Percentiles rank a stretch among this genome's conserved stretches.
Conservation (phyloP, 495 filamentous ascomycete genomes). For the Hyaloscypha hepaticicola region DNA sequence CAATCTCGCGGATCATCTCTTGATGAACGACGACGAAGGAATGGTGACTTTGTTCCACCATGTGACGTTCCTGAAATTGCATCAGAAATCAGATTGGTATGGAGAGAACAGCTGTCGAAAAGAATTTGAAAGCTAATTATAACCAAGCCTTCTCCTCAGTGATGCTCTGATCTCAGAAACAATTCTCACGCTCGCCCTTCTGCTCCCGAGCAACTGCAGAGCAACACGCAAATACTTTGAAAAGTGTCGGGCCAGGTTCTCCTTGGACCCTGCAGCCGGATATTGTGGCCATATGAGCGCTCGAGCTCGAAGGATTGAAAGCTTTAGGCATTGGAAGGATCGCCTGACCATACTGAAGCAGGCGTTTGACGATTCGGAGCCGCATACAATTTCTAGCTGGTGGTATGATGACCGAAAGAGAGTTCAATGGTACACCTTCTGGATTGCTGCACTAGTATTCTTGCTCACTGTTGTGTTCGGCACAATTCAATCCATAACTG, state of each 20-base stretch:
- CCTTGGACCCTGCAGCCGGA: slow-evolving; percentile 32
- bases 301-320: slow-evolving; percentile 41
- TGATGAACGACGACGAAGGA: slow-evolving; percentile 39
- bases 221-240: slow-evolving; percentile 34
- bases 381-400: slow-evolving; percentile 46
- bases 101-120: neutral
- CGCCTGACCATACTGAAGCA: slow-evolving; percentile 51
- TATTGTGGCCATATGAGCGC: slow-evolving; percentile 33
- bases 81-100: slow-evolving; percentile 17
- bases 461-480: slow-evolving; percentile 51
- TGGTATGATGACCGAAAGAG: slow-evolving; percentile 51
- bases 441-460: slow-evolving; percentile 50
- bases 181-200: slow-evolving; percentile 44
- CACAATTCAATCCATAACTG: slow-evolving; percentile 46
- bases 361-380: slow-evolving; percentile 49
- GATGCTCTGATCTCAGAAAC: slow-evolving; percentile 47
- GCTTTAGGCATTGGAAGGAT: slow-evolving; percentile 51
- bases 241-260: slow-evolving; percentile 12
- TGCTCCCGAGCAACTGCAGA: slow-evolving; percentile 41
- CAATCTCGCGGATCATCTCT: slow-evolving; percentile 48
- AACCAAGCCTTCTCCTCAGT: slow-evolving; percentile 32
- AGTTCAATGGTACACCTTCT: slow-evolving; percentile 55
- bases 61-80: slow-evolving; percentile 37
- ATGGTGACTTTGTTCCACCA: slow-evolving; percentile 47
- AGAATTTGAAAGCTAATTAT: neutral